Evolutionary conservation across 257 asterid species (phyloP).

Genomic region (Solanum piurae): DNA sequence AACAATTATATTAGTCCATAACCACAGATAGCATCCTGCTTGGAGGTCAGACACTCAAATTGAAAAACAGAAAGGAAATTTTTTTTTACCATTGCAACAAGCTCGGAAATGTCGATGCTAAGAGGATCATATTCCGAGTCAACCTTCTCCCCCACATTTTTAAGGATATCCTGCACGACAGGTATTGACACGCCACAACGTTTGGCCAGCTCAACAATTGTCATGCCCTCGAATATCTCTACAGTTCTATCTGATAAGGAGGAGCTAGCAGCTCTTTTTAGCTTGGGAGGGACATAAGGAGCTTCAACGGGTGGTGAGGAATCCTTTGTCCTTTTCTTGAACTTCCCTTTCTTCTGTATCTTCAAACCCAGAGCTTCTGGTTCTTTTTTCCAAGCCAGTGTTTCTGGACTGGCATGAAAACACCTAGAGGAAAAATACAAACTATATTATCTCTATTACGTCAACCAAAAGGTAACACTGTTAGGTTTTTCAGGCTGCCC

Average conservation of each 20-base stretch:
- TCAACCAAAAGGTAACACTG: neutral
- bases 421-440: slow-evolving; percentile 28
- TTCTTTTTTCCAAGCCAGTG: slow-evolving; percentile 28
- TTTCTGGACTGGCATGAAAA: slow-evolving; percentile 62
- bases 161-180: slow-evolving; percentile 57
- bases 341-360: slow-evolving; percentile 52
- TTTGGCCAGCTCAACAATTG: slow-evolving; percentile 68
- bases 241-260: slow-evolving; percentile 53
- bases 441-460: neutral
- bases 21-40: neutral
- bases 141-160: slow-evolving; percentile 81
- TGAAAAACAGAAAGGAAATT: neutral
- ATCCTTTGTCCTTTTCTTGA: slow-evolving; percentile 54
- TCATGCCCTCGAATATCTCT: slow-evolving; percentile 90
- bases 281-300: slow-evolving; percentile 74
- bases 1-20: neutral
- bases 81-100: slow-evolving; percentile 71
- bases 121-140: slow-evolving; percentile 76
- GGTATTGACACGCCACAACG: slow-evolving; percentile 67
- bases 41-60: neutral
- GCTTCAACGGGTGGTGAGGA: slow-evolving; percentile 47
- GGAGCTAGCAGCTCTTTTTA: slow-evolving; percentile 36
- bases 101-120: slow-evolving; percentile 79
- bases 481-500: neutral
- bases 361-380: slow-evolving; percentile 43